Percentiles rank a stretch among this genome's conserved stretches.
Conservation (phyloP, 2,329 filamentous ascomycete genomes). For the Microascus cirrosus region DNA sequence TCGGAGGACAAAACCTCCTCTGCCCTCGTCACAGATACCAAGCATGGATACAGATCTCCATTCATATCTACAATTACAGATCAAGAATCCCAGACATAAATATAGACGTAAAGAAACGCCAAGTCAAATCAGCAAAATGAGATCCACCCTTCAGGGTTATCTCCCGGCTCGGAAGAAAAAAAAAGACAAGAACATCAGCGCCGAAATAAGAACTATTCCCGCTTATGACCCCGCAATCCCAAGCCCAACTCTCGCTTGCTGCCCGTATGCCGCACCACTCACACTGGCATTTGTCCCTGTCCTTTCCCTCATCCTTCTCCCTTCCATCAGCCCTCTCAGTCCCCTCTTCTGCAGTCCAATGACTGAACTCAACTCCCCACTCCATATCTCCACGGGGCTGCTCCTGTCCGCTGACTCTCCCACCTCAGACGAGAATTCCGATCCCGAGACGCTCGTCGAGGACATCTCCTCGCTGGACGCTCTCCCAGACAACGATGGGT, state of each 20-base stretch:
- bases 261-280: slow-evolving; percentile 17
- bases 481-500: slow-evolving; percentile 26
- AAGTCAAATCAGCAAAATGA: not conserved
- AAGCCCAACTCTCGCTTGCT: slow-evolving; percentile 25
- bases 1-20: not conserved
- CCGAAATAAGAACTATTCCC: not conserved
- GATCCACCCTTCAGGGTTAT: not conserved
- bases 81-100: not conserved
- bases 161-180: not conserved
- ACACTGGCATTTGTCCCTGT: slow-evolving; percentile 28
- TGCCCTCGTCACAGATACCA: not conserved
- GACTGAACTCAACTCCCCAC: slow-evolving; percentile 71
- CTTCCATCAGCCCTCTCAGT: slow-evolving; percentile 87
- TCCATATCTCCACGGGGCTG: slow-evolving; percentile 58
- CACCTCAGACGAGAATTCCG: slow-evolving; percentile 45
- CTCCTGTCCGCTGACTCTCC: slow-evolving; percentile 31
- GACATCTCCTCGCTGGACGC: slow-evolving; percentile 37
- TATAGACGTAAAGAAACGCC: not conserved
- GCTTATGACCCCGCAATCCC: slow-evolving; percentile 37
- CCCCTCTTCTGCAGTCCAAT: slow-evolving; percentile 94
- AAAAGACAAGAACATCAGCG: not conserved
- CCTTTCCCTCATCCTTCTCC: slow-evolving; percentile 70
- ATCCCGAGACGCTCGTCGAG: slow-evolving; percentile 37
- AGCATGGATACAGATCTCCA: not conserved
- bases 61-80: not conserved